A percentile compares a stretch with the other conserved stretches of the same genome.
These are phyloP conservation scores for Veloporphyrellus conicus DNA, from an alignment of 1,284 basidiomycete species.

Conservation along the genomic window DNA sequence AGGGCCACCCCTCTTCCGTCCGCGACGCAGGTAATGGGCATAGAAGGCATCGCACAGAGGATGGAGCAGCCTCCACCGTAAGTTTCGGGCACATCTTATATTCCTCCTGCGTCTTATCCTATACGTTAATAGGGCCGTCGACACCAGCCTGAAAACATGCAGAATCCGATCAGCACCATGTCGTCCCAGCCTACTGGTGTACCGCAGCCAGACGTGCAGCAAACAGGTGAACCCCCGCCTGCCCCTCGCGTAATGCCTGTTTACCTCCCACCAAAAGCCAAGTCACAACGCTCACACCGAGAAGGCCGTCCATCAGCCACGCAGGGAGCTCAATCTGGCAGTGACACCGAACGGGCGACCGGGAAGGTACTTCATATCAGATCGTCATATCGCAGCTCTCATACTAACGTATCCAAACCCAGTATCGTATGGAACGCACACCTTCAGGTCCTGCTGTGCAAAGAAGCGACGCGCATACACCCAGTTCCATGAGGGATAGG, in stretches of 20 bases:
- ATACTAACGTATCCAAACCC: constrained; percentile 20
- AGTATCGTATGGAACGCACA: constrained; percentile 34
- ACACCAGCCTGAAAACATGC: constrained; percentile 29
- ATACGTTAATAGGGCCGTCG: constrained; percentile 27
- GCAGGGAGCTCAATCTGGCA: constrained; percentile 34
- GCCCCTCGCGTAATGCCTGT: constrained; percentile 37
- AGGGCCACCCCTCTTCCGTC: constrained; percentile 20
- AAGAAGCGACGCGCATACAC: constrained; percentile 28
- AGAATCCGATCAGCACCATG: constrained; percentile 26
- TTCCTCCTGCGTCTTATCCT: constrained; percentile 7
- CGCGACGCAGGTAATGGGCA: constrained; percentile 29
- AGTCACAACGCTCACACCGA: constrained; percentile 31
- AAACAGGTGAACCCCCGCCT: constrained; percentile 34
- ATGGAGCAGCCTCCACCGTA: constrained; percentile 28
- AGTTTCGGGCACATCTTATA: constrained; percentile 19
- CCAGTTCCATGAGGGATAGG: constrained; percentile 28
- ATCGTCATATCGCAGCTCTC: constrained; percentile 8
- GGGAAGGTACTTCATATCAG: constrained; percentile 26
- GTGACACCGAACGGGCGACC: constrained; percentile 28
- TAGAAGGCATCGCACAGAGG: constrained; percentile 33
- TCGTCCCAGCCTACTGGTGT: constrained; percentile 16
- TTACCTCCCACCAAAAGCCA: constrained; percentile 35
- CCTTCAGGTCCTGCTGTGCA: constrained; percentile 32
- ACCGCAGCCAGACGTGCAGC: constrained; percentile 23
- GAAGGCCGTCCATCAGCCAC: constrained; percentile 25